Percentiles rank a stretch among this genome's conserved stretches.
Conservation (phyloP, 345 rosid genomes). For the Sisymbrium irio region DNA sequence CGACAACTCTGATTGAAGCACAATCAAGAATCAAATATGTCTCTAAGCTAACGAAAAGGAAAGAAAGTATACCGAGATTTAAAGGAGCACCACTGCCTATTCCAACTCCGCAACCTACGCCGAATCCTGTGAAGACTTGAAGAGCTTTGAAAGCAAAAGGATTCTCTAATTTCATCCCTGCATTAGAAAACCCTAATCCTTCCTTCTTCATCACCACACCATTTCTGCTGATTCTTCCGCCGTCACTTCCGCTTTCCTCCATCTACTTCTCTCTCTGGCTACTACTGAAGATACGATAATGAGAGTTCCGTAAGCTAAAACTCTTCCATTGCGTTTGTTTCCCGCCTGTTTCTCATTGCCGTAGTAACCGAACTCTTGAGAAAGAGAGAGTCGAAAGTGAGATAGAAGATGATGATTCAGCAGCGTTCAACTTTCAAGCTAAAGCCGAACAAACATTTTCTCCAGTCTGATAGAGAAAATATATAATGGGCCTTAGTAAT, state of each 20-base stretch:
- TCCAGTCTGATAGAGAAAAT: neutral
- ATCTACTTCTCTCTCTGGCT: constrained; percentile 23
- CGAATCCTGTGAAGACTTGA: constrained; percentile 95
- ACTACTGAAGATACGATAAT: neutral
- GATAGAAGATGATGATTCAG: neutral
- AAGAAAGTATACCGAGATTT: constrained; percentile 56
- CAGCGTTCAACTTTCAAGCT: neutral
- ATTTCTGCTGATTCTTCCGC: constrained; percentile 22
- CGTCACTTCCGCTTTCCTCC: constrained; percentile 29
- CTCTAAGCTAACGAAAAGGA: neutral
- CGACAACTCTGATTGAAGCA: neutral
- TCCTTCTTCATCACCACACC: constrained; percentile 40
- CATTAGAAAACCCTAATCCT: constrained; percentile 42
- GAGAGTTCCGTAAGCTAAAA: constrained; percentile 1
- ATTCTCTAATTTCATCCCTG: constrained; percentile 62
- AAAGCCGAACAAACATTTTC: too few species aligned
- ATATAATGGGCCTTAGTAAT: neutral
- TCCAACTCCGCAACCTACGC: constrained; percentile 93
- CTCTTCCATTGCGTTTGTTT: constrained; percentile 4
- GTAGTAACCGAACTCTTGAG: neutral
- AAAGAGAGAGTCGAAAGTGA: neutral
- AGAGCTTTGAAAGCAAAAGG: constrained; percentile 83
- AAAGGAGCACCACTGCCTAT: constrained; percentile 82
- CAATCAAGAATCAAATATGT: neutral
- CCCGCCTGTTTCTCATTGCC: constrained; percentile 33